Conservation (phyloP, 352 stramenopile species). For the Phytophthora capsici region DNA sequence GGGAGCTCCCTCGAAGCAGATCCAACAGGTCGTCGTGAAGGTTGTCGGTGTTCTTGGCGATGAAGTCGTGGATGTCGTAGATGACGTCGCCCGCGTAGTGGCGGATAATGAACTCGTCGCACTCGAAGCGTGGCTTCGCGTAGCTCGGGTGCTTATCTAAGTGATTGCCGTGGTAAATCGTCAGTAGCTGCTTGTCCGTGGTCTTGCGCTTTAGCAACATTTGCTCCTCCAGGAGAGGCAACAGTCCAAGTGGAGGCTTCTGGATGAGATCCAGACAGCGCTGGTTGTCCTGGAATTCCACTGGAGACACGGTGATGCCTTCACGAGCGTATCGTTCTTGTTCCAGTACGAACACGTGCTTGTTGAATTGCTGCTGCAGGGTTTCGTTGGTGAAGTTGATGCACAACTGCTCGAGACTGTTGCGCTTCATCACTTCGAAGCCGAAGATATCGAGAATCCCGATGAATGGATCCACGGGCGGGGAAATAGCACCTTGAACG, state of each 20-base stretch:
- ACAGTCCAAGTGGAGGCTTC: constrained; percentile 75
- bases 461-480: constrained; percentile 58
- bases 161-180: constrained; percentile 82
- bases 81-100: constrained; percentile 86
- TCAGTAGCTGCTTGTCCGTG: constrained; percentile 84
- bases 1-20: constrained; percentile 66
- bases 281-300: constrained; percentile 89
- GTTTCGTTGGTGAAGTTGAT: constrained; percentile 95
- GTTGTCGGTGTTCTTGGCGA: constrained; percentile 91
- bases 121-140: constrained; percentile 79
- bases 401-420: constrained; percentile 91
- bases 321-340: constrained; percentile 82
- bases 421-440: constrained; percentile 90
- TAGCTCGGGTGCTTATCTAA: constrained; percentile 78
- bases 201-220: constrained; percentile 89
- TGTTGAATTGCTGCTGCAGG: constrained; percentile 91
- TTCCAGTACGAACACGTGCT: constrained; percentile 87
- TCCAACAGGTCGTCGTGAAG: constrained; percentile 89
- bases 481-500: constrained; percentile 5
- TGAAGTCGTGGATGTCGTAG: constrained; percentile 87
- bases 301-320: constrained; percentile 73
- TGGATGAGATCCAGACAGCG: constrained; percentile 82
- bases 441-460: constrained; percentile 93
- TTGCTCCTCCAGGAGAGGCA: constrained; percentile 89
- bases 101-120: constrained; percentile 86